phyloP scores from a whole-genome alignment of 768 basidiomycete species.

The Phaffia tasmanica region DNA sequence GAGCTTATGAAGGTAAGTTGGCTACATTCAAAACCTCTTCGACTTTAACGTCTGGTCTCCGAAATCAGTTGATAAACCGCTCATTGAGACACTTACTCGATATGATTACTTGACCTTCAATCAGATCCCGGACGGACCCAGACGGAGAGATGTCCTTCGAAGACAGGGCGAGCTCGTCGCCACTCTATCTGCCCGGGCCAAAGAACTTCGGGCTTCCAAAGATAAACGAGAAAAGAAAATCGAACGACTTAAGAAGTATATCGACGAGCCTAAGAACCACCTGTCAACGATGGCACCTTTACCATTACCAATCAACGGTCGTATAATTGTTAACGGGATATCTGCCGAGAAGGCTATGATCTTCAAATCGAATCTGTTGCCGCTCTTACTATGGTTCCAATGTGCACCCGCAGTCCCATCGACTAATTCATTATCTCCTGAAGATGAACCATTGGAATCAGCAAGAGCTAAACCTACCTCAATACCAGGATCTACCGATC shows the following conservation, averaged over 20 bases:
- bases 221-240: conserved; percentile 95
- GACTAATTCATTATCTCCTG: background rate
- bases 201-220: conserved; percentile 76
- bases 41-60: background rate
- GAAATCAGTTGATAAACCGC: background rate
- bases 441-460: background rate
- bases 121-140: conserved; percentile 50
- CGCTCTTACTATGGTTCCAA: conserved; percentile 80
- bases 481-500: background rate
- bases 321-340: conserved; percentile 70
- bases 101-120: no score
- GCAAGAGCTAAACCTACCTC: background rate
- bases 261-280: conserved; percentile 74
- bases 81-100: background rate
- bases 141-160: conserved; percentile 76
- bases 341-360: conserved; percentile 84
- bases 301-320: conserved; percentile 84
- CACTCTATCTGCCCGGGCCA: conserved; percentile 70
- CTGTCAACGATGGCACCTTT: conserved; percentile 61
- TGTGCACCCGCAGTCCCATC: background rate
- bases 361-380: conserved; percentile 94
- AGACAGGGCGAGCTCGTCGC: conserved; percentile 83
- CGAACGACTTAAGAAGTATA: conserved; percentile 74
- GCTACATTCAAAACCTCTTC: background rate
- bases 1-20: conserved; percentile 65